A percentile compares a stretch with the other conserved stretches of the same genome.
These are phyloP conservation scores for Huntiella savannae DNA, from an alignment of 2,329 filamentous ascomycete genomes.

Conservation along the genomic window DNA sequence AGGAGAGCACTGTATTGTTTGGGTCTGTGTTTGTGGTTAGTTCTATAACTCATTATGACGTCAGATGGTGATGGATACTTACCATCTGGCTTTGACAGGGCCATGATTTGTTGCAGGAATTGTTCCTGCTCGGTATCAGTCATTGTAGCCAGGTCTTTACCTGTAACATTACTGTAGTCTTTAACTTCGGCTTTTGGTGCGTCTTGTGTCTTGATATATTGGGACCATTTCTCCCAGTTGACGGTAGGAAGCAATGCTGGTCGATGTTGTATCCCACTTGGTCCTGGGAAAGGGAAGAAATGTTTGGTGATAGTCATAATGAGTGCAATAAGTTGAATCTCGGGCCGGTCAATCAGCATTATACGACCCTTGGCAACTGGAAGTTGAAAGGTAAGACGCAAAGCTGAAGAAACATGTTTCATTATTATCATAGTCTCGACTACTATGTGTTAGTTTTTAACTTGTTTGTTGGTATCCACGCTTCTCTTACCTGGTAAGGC, in stretches of 20 bases:
- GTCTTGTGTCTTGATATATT: slow-evolving; percentile 19
- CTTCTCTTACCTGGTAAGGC: slow-evolving; percentile 46
- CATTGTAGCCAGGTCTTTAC: slow-evolving; percentile 45
- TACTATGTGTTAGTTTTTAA: slow-evolving; percentile 1
- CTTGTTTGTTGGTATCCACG: not conserved
- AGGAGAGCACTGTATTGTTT: not conserved
- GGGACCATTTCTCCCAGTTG: slow-evolving; percentile 47
- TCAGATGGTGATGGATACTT: not conserved
- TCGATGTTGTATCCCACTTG: slow-evolving; percentile 20
- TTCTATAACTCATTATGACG: not conserved
- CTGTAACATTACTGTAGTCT: slow-evolving; percentile 34
- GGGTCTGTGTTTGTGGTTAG: slow-evolving; percentile 1
- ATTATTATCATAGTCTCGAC: slow-evolving; percentile 13
- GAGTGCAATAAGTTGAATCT: slow-evolving; percentile 51
- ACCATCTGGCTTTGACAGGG: slow-evolving; percentile 12
- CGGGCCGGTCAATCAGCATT: slow-evolving; percentile 40
- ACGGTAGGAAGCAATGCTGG: slow-evolving; percentile 21
- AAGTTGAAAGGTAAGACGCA: slow-evolving; percentile 2
- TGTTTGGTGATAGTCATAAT: slow-evolving; percentile 63
- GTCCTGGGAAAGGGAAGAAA: slow-evolving; percentile 47
- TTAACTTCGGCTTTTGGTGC: slow-evolving; percentile 15
- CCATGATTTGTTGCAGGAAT: slow-evolving; percentile 34
- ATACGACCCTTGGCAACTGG: slow-evolving; percentile 8
- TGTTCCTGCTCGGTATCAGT: slow-evolving; percentile 39
- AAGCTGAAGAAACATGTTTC: slow-evolving; percentile 4